Percentiles rank a stretch among this genome's conserved stretches.
These are phyloP conservation scores for Benincasa hispida DNA, from an alignment of 306 rosid species.

Conservation along the genomic window DNA sequence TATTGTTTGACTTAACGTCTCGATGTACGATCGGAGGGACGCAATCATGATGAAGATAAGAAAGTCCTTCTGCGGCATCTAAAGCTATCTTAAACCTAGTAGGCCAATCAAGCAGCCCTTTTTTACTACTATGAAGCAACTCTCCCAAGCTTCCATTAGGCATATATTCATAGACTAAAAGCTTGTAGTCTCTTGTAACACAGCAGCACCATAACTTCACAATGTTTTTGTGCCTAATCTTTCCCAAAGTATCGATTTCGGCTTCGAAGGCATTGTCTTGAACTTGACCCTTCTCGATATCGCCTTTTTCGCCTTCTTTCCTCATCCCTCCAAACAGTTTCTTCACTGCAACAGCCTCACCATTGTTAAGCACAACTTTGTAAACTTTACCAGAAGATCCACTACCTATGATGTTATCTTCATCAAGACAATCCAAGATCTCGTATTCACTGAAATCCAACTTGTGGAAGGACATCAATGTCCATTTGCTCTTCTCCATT, in stretches of 20 bases:
- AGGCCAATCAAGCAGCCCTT: conserved; percentile 75
- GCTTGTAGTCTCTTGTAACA: conserved; percentile 61
- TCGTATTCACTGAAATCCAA: conserved; percentile 62
- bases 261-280: conserved; percentile 30
- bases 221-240: conserved; percentile 80
- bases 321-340: conserved; percentile 49
- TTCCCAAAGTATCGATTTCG: conserved; percentile 73
- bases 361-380: conserved; percentile 36
- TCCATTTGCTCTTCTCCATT: conserved; percentile 77
- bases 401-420: conserved; percentile 69
- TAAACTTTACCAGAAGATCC: conserved; percentile 79
- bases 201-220: conserved; percentile 68
- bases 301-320: conserved; percentile 4
- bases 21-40: conserved; percentile 68
- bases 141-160: conserved; percentile 76
- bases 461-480: conserved; percentile 83
- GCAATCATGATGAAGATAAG: conserved; percentile 88
- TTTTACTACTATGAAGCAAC: conserved; percentile 58
- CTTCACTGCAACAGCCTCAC: conserved; percentile 76
- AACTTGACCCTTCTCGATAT: conserved; percentile 32
- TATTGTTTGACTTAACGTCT: conserved; percentile 82
- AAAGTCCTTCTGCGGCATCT: conserved; percentile 76
- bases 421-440: conserved; percentile 51
- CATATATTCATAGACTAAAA: conserved; percentile 77
- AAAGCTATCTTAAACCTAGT: conserved; percentile 71